Evolutionary conservation across 2,329 filamentous ascomycete genomes (phyloP).

Genomic region (Claviceps quebecensis): DNA sequence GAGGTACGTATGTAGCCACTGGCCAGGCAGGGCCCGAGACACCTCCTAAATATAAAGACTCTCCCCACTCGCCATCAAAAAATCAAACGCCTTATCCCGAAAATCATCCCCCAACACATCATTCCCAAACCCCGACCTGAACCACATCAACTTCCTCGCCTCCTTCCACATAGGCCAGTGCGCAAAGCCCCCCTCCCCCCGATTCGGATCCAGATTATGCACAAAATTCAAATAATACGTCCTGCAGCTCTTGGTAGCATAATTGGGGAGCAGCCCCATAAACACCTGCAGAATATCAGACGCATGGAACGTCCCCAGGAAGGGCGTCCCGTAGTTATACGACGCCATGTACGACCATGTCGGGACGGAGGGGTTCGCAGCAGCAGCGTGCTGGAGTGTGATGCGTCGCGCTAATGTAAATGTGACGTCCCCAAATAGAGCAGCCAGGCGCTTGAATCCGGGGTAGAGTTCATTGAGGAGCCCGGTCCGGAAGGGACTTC

Average conservation of each 20-base stretch:
- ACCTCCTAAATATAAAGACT: slow-evolving; percentile 12
- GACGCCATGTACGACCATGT: slow-evolving; percentile 63
- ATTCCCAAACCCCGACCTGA: slow-evolving; percentile 20
- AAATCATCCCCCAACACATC: slow-evolving; percentile 24
- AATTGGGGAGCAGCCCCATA: slow-evolving; percentile 47
- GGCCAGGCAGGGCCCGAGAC: no score
- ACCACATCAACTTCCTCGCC: slow-evolving; percentile 35
- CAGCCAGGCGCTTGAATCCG: slow-evolving; percentile 62
- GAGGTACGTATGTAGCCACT: no score
- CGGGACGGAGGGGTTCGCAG: slow-evolving; percentile 42
- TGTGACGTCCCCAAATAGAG: slow-evolving; percentile 59
- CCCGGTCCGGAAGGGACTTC: slow-evolving; percentile 59
- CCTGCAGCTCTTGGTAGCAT: slow-evolving; percentile 44
- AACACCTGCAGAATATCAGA: slow-evolving; percentile 58
- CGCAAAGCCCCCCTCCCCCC: slow-evolving; percentile 25
- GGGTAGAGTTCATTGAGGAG: slow-evolving; percentile 59
- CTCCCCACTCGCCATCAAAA: slow-evolving; percentile 13
- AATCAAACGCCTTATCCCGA: slow-evolving; percentile 16
- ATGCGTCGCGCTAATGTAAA: slow-evolving; percentile 59
- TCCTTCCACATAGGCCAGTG: slow-evolving; percentile 29
- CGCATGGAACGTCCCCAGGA: slow-evolving; percentile 65
- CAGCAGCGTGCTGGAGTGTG: slow-evolving; percentile 37
- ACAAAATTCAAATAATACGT: slow-evolving; percentile 63
- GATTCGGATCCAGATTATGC: slow-evolving; percentile 56
- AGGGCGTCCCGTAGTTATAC: slow-evolving; percentile 55